Evolutionary conservation across 163 green algal species (phyloP).

Genomic region (Scenedesmus sp.): DNA sequence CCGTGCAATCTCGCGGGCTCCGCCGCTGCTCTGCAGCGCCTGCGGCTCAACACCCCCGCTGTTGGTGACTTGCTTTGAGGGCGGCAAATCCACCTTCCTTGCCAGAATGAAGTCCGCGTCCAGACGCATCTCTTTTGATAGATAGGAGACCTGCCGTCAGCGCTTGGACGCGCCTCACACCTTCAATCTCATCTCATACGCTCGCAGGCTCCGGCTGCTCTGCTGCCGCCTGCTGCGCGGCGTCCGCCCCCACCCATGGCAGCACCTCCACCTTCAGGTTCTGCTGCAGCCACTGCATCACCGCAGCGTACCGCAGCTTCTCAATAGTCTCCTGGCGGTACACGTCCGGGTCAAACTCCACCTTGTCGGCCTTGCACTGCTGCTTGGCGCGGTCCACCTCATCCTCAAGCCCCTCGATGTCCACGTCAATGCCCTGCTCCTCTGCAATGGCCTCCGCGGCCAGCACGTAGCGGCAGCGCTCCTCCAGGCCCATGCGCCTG

Average conservation of each 20-base stretch:
- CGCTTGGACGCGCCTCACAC: background rate
- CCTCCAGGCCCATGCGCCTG: conserved; percentile 43
- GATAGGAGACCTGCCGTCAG: too few relatives aligned
- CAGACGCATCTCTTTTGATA: too few relatives aligned
- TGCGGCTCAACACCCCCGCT: too few relatives aligned
- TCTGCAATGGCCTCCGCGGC: conserved; percentile 48
- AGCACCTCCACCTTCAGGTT: conserved; percentile 46
- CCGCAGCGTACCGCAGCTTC: conserved; percentile 40
- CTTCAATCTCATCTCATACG: background rate
- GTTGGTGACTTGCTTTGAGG: too few relatives aligned
- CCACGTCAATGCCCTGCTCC: conserved; percentile 45
- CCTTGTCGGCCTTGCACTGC: conserved; percentile 13
- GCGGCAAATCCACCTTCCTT: too few relatives aligned
- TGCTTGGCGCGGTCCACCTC: conserved; percentile 27
- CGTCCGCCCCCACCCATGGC: background rate
- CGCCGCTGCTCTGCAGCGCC: too few relatives aligned
- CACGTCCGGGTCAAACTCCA: conserved; percentile 37
- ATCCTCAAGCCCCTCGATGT: conserved; percentile 27
- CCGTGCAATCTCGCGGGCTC: too few relatives aligned
- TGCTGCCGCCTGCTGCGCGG: background rate
- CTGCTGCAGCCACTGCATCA: conserved; percentile 54
- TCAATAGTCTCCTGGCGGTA: conserved; percentile 30
- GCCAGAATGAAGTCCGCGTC: too few relatives aligned
- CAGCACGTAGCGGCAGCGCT: conserved; percentile 47
- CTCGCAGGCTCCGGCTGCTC: background rate